These are phyloP conservation scores for Goffeauzyma gilvescens DNA, from an alignment of 768 basidiomycete genomes.

Conservation along the genomic window DNA sequence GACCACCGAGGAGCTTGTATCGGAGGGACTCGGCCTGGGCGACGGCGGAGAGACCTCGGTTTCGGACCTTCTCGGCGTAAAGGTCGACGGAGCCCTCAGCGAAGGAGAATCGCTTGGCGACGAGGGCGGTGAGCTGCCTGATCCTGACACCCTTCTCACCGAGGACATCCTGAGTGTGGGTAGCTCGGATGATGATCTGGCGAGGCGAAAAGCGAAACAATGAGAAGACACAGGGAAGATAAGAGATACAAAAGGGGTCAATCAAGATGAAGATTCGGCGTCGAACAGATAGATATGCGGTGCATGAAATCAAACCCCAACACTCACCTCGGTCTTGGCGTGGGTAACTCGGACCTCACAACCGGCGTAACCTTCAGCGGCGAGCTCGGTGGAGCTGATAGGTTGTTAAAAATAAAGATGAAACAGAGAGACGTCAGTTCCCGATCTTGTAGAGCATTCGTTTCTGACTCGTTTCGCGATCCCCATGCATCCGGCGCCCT, in stretches of 20 bases:
- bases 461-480: not conserved
- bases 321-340: slow-evolving; percentile 96
- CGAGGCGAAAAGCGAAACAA: slow-evolving; percentile 31
- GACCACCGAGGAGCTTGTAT: slow-evolving; percentile 98
- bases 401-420: not conserved
- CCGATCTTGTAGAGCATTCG: not conserved
- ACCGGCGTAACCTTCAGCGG: slow-evolving; percentile 98
- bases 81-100: slow-evolving; percentile 96
- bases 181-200: slow-evolving; percentile 99
- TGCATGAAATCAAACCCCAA: too few relatives aligned
- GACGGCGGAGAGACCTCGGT: slow-evolving; percentile 92
- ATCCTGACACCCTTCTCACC: slow-evolving; percentile 99
- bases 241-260: not conserved
- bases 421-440: not conserved
- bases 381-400: slow-evolving; percentile 51
- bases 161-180: slow-evolving; percentile 87
- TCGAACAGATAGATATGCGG: not conserved
- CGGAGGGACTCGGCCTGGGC: slow-evolving; percentile 96
- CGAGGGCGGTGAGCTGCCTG: slow-evolving; percentile 90
- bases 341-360: slow-evolving; percentile 99
- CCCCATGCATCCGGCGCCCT: too few relatives aligned
- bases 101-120: slow-evolving; percentile 99
- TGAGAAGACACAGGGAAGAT: not conserved
- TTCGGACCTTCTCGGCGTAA: slow-evolving; percentile 97
- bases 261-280: too few relatives aligned